Base-by-base conservation (phyloP, 768 basidiomycete genomes). In the Hydnomerulius pinastri region DNA sequence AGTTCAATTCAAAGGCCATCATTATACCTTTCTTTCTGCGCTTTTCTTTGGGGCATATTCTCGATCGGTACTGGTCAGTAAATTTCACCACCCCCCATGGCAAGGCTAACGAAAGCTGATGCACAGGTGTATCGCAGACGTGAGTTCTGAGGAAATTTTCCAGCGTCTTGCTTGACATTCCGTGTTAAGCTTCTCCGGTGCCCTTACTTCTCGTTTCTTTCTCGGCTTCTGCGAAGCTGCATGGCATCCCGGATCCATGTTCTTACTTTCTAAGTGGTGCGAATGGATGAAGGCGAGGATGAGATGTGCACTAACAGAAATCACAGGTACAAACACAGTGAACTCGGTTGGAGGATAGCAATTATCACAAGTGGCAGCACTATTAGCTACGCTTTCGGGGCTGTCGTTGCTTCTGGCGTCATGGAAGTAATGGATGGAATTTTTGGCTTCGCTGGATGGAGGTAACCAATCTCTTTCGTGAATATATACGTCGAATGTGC, bases 1-100 rank as follows among this genome's bases (percentile, higher is more conserved):
- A 80, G 81, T 58, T 74, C 77, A 59, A 78, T 86, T 17, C 85
- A 82, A 33, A 72, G 75, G 58, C 87, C 86, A 4, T 86, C 85
- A 1, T 59, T 81, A 52, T 85, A 86, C 63, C 72, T 87, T 1
- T 82, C 85, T 0, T 56, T 48, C 35, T 83, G 80, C 55, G 86
- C 87, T 83, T 69, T 79, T 12, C 57, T 86, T 18, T 87, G 86
- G 87, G 88, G 87, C 3, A 70, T 68, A 15, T 74, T 81, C 13
- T 81, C 80, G 3, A 64, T 73, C 20, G 57, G 78, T 36, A 83
- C 77, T 30, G 81, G 77, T 75, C 39, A 25, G 66, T 50, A n/a
- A n/a, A 15, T 18, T 38, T 1, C 13, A 12, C 4, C 25, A 17
- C 27, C 21, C 12, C 25, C 7, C 21, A 27, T 20, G 6, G 21